A percentile compares a stretch with the other conserved stretches of the same genome.
These are phyloP conservation scores for Solanum etuberosum DNA, from an alignment of 257 asterid genomes.

Conservation along the genomic window DNA sequence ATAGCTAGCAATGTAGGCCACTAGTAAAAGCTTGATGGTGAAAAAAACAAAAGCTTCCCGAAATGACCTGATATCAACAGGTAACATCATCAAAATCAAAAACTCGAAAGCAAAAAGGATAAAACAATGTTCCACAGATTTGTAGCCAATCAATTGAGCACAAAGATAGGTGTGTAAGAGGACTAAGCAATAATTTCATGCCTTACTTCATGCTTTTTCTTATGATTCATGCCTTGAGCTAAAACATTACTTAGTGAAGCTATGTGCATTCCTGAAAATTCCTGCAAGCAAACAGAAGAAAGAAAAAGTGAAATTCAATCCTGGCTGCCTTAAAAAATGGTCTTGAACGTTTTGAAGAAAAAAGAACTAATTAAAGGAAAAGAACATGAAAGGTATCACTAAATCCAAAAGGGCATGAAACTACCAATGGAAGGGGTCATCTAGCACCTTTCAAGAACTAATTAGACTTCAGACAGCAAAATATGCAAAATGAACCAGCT, in stretches of 20 bases:
- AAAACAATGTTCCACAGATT: neutral
- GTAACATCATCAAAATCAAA: neutral
- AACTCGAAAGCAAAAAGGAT: neutral
- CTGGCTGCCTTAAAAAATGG: neutral
- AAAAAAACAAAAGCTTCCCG: neutral
- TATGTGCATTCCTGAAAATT: conserved; percentile 43
- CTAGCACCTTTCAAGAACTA: neutral
- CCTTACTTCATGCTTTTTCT: conserved; percentile 91
- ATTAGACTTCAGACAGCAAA: neutral
- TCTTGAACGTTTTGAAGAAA: neutral
- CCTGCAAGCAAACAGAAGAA: conserved; percentile 30
- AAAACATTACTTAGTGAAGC: conserved; percentile 53
- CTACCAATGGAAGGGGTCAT: neutral
- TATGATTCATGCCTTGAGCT: conserved; percentile 86
- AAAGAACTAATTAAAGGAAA: neutral
- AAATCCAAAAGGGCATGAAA: neutral
- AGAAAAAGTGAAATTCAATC: neutral
- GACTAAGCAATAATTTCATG: conserved; percentile 3
- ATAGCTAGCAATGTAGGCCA: neutral
- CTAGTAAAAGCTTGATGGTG: neutral
- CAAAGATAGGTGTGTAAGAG: neutral
- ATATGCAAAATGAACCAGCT: neutral
- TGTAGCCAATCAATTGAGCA: neutral
- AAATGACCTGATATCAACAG: neutral
- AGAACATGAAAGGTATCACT: neutral